Conservation (phyloP, 2,329 filamentous ascomycete genomes). For the Curvularia sp. region DNA sequence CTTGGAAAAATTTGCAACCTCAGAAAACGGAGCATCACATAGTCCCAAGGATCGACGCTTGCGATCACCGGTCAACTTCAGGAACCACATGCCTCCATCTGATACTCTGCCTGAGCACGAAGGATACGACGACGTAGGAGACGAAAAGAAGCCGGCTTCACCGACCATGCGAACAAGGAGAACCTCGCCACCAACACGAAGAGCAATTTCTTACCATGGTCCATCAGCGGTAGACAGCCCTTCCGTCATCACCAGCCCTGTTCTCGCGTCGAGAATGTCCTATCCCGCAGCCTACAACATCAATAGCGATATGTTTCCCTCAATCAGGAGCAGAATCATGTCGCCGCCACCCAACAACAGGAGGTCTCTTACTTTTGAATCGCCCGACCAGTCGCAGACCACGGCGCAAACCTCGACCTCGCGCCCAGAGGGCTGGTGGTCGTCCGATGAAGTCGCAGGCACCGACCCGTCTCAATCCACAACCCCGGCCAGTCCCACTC, state of each 20-base stretch:
- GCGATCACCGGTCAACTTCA: constrained; percentile 40
- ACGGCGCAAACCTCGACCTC: constrained; percentile 42
- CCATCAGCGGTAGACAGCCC: constrained; percentile 9
- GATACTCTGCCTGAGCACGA: constrained; percentile 29
- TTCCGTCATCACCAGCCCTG: constrained; percentile 11
- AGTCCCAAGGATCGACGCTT: constrained; percentile 32
- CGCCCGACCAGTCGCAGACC: constrained; percentile 37
- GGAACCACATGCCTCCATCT: constrained; percentile 35
- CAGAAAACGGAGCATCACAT: constrained; percentile 8
- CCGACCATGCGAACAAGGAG: constrained; percentile 27
- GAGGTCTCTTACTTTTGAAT: constrained; percentile 22
- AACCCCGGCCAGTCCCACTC: constrained; percentile 22
- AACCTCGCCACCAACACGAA: constrained; percentile 30
- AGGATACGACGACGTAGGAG: constrained; percentile 37
- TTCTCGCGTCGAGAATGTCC: constrained; percentile 15
- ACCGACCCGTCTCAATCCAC: constrained; percentile 36
- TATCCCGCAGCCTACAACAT: constrained; percentile 14
- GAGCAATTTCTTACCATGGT: constrained; percentile 17
- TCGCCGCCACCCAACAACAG: constrained; percentile 32
- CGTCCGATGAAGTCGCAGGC: constrained; percentile 47
- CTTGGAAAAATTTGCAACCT: constrained; percentile 68
- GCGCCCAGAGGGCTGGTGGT: constrained; percentile 51
- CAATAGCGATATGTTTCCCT: constrained; percentile 23
- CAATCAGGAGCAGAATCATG: constrained; percentile 27
- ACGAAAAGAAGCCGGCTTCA: constrained; percentile 38